phyloP scores from a whole-genome alignment of 1,284 basidiomycete genomes.

The Ustilago lituana region DNA sequence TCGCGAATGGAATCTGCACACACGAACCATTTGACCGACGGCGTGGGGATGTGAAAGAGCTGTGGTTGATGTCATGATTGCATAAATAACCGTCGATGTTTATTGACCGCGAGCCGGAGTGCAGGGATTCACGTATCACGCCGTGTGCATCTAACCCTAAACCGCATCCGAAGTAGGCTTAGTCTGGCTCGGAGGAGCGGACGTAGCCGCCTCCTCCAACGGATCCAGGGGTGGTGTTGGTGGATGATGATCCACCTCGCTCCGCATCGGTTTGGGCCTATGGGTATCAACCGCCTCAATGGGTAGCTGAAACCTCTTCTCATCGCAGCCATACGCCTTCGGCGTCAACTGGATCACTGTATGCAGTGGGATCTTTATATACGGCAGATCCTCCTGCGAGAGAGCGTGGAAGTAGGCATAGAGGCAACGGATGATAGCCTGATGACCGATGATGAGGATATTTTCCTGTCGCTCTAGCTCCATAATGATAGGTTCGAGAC shows the following conservation, averaged over 20 bases:
- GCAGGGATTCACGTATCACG: no score
- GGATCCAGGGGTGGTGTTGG: conserved; percentile 46
- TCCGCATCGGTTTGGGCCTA: conserved; percentile 54
- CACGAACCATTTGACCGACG: no score
- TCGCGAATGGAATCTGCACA: no score
- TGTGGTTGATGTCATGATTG: conserved; percentile 10
- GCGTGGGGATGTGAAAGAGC: no score
- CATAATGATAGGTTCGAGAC: conserved; percentile 98
- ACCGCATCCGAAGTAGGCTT: conserved; percentile 10
- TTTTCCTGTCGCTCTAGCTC: conserved; percentile 97
- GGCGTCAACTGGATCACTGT: conserved; percentile 98
- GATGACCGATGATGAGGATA: conserved; percentile 95
- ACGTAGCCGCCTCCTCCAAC: conserved; percentile 43
- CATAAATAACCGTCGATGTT: no score
- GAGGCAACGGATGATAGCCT: conserved; percentile 71
- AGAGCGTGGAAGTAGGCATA: conserved; percentile 96
- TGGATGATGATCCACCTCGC: conserved; percentile 30
- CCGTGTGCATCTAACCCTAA: neutral
- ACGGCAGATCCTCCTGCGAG: conserved; percentile 91
- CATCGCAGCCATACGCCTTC: conserved; percentile 97
- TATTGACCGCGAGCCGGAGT: no score
- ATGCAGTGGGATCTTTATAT: conserved; percentile 87
- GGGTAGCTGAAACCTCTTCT: conserved; percentile 78
- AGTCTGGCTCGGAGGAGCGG: conserved; percentile 32
- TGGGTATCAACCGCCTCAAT: conserved; percentile 67